Evolutionary conservation across 2,329 filamentous ascomycete genomes (phyloP), one percentile per base, ranked within the genome.

Genomic region (Penicillium sp.): DNA sequence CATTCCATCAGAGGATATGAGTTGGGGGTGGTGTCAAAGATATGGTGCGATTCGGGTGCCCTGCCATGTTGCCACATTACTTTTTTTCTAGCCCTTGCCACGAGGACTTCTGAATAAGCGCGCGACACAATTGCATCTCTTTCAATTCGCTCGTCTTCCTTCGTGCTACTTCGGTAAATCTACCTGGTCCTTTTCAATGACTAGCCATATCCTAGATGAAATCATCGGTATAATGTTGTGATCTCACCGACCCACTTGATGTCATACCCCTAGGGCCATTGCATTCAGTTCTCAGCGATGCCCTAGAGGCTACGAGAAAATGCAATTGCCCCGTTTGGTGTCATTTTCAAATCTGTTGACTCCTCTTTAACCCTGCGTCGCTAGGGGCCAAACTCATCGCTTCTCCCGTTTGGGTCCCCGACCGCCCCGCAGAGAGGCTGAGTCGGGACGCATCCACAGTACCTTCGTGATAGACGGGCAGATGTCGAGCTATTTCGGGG

Each of bases 241-340:
- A 51, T 51, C 48, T 51, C 43, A 51, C 27, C 28, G 54, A 51
- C 56, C 54, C 56, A 58, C 56, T 56, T 58, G 56, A 58, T 58
- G 56, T 56, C 56, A 58, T 58, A 56, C 46, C 20, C 27, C 30
- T 35, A 28, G 18, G 28, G 22, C 42, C 31, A n/a, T 36, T 11
- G 16, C 18, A 22, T 4, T 20, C 16, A 38, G 13, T 16, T 16
- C 35, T 38, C 18, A 20, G 35, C 10, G 16, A 38, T 20, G 22
- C 18, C 35, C 10, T 38, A 13, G 13, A 20, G 9, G 35, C 18
- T 10, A 36, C 16, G 9, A 22, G 9, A 11, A 11, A 11, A 20
- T 38, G 16, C 2, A 38, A 20, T 38, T 20, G 16, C 10, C n/a
- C 18, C 3, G 16, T n/a, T 20, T 38, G 3, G 40, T 10, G 22